Conservation (phyloP, 2,329 filamentous ascomycete species). For the Myriosclerotinia duriaeana region DNA sequence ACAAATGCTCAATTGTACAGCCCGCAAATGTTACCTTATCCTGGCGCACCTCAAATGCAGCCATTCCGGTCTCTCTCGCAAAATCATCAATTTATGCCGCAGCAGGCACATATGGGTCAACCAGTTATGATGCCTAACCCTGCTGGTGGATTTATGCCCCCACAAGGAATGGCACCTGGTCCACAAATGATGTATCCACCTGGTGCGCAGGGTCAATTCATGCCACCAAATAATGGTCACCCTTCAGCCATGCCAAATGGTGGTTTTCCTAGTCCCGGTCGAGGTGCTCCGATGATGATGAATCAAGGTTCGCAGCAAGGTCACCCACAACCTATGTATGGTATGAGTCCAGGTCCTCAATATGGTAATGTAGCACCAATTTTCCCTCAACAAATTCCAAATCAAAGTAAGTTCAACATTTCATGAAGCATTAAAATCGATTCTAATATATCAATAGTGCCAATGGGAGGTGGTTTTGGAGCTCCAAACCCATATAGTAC, state of each 20-base stretch:
- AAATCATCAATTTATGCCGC: slow-evolving; percentile 69
- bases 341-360: slow-evolving; percentile 67
- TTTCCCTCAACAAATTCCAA: slow-evolving; percentile 68
- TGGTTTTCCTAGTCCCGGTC: slow-evolving; percentile 85
- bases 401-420: slow-evolving; percentile 61
- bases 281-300: slow-evolving; percentile 85
- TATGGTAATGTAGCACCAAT: slow-evolving; percentile 50
- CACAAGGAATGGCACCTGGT: slow-evolving; percentile 67
- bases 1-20: slow-evolving; percentile 71
- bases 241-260: slow-evolving; percentile 63
- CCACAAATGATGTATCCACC: slow-evolving; percentile 85
- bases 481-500: slow-evolving; percentile 62
- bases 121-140: slow-evolving; percentile 82
- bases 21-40: slow-evolving; percentile 69
- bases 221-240: slow-evolving; percentile 54
- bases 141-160: slow-evolving; percentile 69
- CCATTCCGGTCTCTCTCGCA: slow-evolving; percentile 72
- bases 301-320: slow-evolving; percentile 93
- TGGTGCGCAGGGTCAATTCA: slow-evolving; percentile 63
- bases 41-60: slow-evolving; percentile 67
- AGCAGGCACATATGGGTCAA: slow-evolving; percentile 67
- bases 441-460: slow-evolving; percentile 51
- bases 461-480: slow-evolving; percentile 60
- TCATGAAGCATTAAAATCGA: slow-evolving; percentile 37
- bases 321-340: slow-evolving; percentile 64